These are phyloP conservation scores for Stephanodiscus minutulus DNA, from an alignment of 108 stramenopile genomes.

Conservation along the genomic window DNA sequence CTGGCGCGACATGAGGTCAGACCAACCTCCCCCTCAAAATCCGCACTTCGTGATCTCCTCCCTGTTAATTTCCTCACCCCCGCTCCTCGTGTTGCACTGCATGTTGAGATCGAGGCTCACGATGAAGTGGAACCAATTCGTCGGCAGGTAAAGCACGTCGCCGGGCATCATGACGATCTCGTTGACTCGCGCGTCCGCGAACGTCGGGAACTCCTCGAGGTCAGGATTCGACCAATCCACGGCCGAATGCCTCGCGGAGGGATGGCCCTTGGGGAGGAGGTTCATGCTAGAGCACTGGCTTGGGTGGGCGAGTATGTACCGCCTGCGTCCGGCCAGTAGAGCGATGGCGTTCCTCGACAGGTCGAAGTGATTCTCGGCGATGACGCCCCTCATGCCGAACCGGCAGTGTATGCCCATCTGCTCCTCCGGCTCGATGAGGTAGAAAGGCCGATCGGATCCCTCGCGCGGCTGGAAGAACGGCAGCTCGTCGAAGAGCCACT, in stretches of 20 bases:
- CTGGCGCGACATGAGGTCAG: too few relatives aligned
- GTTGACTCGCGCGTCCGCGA: conserved; percentile 68
- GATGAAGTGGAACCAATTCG: conserved; percentile 97
- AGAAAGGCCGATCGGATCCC: conserved; percentile 58
- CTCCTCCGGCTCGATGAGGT: conserved; percentile 83
- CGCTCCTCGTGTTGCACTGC: conserved; percentile 97
- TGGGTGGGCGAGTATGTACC: conserved; percentile 94
- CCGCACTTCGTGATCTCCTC: conserved; percentile 52
- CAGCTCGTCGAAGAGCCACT: conserved; percentile 85
- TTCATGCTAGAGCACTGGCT: conserved; percentile 86
- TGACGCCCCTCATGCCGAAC: conserved; percentile 93
- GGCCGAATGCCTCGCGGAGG: conserved; percentile 77
- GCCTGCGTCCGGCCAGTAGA: conserved; percentile 72
- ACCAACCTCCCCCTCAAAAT: conserved; percentile 23
- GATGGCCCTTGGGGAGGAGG: conserved; percentile 81
- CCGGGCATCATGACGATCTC: conserved; percentile 95
- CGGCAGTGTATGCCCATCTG: conserved; percentile 97
- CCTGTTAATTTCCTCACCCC: conserved; percentile 51
- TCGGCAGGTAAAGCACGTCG: conserved; percentile 94
- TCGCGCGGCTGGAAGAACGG: conserved; percentile 74
- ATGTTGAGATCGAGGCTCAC: conserved; percentile 91
- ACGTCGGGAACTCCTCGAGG: conserved; percentile 67
- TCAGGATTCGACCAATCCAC: conserved; percentile 94
- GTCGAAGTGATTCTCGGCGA: conserved; percentile 95
- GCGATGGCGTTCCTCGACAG: conserved; percentile 87